These are phyloP conservation scores for Ogataea angusta DNA, from an alignment of 805 yeast species.

Conservation along the genomic window DNA sequence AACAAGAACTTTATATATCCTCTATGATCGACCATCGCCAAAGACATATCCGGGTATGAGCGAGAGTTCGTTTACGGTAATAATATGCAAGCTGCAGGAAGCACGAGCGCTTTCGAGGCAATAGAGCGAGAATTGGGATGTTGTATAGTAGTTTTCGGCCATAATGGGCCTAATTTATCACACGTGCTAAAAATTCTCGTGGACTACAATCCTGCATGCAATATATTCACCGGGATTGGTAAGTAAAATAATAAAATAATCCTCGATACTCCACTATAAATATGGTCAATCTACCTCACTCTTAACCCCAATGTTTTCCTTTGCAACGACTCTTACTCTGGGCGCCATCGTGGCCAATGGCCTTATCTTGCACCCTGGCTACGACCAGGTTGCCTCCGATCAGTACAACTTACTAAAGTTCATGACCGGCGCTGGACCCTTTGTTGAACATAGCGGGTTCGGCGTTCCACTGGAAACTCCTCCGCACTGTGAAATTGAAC, in stretches of 20 bases:
- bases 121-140: too few species aligned
- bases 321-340: not conserved
- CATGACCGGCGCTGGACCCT: conserved; percentile 53
- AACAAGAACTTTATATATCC: conserved; percentile 52
- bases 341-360: not conserved
- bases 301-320: not conserved
- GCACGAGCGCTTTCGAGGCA: too few species aligned
- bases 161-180: not conserved
- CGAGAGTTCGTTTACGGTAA: too few species aligned
- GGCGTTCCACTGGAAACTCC: conserved; percentile 55
- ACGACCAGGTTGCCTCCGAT: conserved; percentile 14
- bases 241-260: not conserved
- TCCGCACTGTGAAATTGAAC: conserved; percentile 46
- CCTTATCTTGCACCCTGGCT: not conserved
- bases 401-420: conserved; percentile 25
- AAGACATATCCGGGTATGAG: too few species aligned
- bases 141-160: too few species aligned
- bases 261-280: not conserved
- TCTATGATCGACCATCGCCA: conserved; percentile 22
- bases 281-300: not conserved
- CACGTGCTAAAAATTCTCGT: not conserved
- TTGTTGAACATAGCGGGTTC: conserved; percentile 43
- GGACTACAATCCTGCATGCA: too few species aligned
- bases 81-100: too few species aligned
- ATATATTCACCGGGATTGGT: not conserved